Evolutionary conservation across 192 early-diverging fungal species (phyloP).

Genomic region (Coemansia sp.): DNA sequence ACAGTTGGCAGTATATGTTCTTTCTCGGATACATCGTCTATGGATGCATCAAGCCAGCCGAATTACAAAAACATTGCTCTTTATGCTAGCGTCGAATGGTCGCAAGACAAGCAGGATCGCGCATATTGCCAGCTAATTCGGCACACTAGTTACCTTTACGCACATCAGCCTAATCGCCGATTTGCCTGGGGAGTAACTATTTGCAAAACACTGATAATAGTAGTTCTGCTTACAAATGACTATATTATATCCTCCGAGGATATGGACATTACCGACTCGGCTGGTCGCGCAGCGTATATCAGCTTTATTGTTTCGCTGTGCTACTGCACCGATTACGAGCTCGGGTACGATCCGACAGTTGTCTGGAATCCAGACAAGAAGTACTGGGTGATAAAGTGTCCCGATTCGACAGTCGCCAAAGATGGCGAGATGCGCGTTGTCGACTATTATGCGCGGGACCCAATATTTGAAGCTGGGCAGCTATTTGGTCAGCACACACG

Average conservation of each 20-base stretch:
- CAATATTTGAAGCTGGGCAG: background rate
- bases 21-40: too few species aligned
- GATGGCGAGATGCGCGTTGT: background rate
- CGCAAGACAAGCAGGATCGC: too few species aligned
- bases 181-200: constrained; percentile 15
- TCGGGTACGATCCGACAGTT: constrained; percentile 16
- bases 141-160: too few species aligned
- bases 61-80: too few species aligned
- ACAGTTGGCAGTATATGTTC: too few species aligned
- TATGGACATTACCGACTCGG: background rate
- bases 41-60: too few species aligned
- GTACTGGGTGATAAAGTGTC: background rate
- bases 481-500: constrained; percentile 22
- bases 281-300: background rate
- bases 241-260: background rate
- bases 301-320: constrained; percentile 13
- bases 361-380: background rate
- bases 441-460: background rate
- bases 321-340: background rate
- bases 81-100: too few species aligned
- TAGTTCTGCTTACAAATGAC: background rate
- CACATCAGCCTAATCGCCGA: constrained; percentile 10
- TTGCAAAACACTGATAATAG: background rate
- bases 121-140: too few species aligned
- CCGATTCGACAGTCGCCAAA: background rate